A percentile compares a stretch with the other conserved stretches of the same genome.
These are phyloP conservation scores for Apiospora sp. DNA, from an alignment of 2,329 filamentous ascomycete species.

Conservation along the genomic window DNA sequence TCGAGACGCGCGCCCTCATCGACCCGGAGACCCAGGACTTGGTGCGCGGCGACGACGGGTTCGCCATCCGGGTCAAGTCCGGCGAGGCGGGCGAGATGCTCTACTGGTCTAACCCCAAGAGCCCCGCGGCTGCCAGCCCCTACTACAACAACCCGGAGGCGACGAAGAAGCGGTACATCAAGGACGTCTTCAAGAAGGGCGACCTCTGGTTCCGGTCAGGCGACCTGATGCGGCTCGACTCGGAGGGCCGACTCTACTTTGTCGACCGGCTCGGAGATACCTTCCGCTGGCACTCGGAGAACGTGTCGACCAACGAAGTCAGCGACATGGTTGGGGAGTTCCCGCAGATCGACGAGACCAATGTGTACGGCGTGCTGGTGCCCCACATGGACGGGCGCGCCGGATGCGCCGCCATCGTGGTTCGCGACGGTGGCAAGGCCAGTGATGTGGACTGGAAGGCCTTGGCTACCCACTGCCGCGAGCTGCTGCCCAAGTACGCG, in stretches of 20 bases:
- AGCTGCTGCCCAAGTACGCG: constrained; percentile 51
- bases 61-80: constrained; percentile 66
- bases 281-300: constrained; percentile 68
- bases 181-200: constrained; percentile 69
- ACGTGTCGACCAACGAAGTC: constrained; percentile 55
- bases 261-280: constrained; percentile 75
- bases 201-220: constrained; percentile 75
- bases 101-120: constrained; percentile 59
- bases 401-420: constrained; percentile 50
- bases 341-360: constrained; percentile 50
- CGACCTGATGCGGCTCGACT: constrained; percentile 67
- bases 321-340: constrained; percentile 49
- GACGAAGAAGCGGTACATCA: constrained; percentile 68
- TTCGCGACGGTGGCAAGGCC: constrained; percentile 41
- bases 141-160: constrained; percentile 71
- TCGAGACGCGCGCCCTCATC: constrained; percentile 71
- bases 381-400: constrained; percentile 54
- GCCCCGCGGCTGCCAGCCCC: constrained; percentile 59
- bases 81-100: constrained; percentile 77
- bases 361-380: constrained; percentile 52
- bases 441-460: constrained; percentile 40
- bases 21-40: constrained; percentile 74
- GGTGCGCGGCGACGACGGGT: constrained; percentile 68
- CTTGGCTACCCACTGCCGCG: constrained; percentile 46
- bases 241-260: constrained; percentile 73